Evolutionary conservation across 2,329 filamentous ascomycete genomes (phyloP), one percentile per base, ranked within the genome.

Genomic region (Fusarium algeriense): DNA sequence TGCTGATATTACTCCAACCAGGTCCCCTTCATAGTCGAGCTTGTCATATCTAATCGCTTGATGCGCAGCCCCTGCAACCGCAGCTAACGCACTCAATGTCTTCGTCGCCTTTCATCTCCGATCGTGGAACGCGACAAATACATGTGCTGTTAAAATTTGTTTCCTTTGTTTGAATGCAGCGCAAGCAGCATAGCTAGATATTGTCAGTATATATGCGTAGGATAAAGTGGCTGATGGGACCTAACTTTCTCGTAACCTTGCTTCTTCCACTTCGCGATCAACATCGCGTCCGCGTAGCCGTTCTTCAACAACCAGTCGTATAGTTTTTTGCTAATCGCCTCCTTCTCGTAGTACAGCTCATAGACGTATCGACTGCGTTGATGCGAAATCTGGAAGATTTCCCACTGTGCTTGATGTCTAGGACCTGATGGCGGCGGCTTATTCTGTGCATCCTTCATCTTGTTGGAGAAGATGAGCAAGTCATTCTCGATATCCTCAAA

Each of bases 241-340:
- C 86, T 55, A 81, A 93, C 93, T 90, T 98, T 98, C 83, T 99
- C 96, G 78, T 99, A 99, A 19, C 96, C 96, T 78, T 97, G 93
- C 85, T 99, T 99, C 89, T 99, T 99, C 96, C 96, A 99, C 85
- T 99, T 99, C 17, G 96, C 96, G 79, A 99, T 98, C 78, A 99
- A 85, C 85, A 95, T 96, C 48, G 93, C 90, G 82, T 99, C 96
- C 8, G 95, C 96, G 80, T 99, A 98, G 53, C 91, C 91, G 79
- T 99, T 98, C 88, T 99, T 99, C 66, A 99, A 85, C 71, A 98
- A 85, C 91, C 93, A 99, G 75, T 98, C 96, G 82, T 99, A 99
- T 23, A 99, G 86, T 82, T 91, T 86, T 83, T 93, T 95, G 82
- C 90, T 93, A 80, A 99, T 98, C 55, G 95, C 95, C 83, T 98